Evolutionary conservation across 495 filamentous ascomycete species (phyloP).

Genomic region (Penicillium herquei): DNA sequence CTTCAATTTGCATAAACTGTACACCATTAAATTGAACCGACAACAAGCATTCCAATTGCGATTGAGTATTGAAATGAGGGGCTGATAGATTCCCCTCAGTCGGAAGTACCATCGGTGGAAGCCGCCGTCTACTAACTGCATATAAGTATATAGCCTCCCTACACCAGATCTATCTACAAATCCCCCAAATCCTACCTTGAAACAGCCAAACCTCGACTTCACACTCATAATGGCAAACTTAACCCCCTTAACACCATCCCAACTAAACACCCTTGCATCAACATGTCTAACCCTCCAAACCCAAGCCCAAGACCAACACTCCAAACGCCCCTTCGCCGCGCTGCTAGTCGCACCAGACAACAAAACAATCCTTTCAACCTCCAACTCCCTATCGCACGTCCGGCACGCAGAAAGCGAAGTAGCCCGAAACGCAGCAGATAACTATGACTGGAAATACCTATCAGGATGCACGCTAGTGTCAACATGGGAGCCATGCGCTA

Average conservation of each 20-base stretch:
- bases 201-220: too few relatives aligned
- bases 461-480: constrained; percentile 49
- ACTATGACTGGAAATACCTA: constrained; percentile 49
- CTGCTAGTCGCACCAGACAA: constrained; percentile 50
- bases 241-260: constrained; percentile 12
- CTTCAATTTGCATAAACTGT: too few relatives aligned
- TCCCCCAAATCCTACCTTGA: too few relatives aligned
- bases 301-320: constrained; percentile 36
- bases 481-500: constrained; percentile 58
- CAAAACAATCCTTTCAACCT: constrained; percentile 43
- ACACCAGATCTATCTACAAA: not conserved
- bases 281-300: constrained; percentile 41
- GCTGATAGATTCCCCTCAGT: not conserved
- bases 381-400: constrained; percentile 54
- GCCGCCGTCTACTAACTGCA: constrained; percentile 12
- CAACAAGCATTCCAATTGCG: too few relatives aligned
- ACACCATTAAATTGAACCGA: too few relatives aligned
- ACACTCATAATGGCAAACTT: not conserved
- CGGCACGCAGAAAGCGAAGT: constrained; percentile 53
- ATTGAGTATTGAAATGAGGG: too few relatives aligned
- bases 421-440: constrained; percentile 48
- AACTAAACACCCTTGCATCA: constrained; percentile 36
- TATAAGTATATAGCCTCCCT: not conserved
- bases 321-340: constrained; percentile 50
- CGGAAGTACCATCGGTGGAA: constrained; percentile 15